A percentile compares a stretch with the other conserved stretches of the same genome.
Conservation (phyloP, 164 flowering plant species). For the Kingdonia uniflora region DNA sequence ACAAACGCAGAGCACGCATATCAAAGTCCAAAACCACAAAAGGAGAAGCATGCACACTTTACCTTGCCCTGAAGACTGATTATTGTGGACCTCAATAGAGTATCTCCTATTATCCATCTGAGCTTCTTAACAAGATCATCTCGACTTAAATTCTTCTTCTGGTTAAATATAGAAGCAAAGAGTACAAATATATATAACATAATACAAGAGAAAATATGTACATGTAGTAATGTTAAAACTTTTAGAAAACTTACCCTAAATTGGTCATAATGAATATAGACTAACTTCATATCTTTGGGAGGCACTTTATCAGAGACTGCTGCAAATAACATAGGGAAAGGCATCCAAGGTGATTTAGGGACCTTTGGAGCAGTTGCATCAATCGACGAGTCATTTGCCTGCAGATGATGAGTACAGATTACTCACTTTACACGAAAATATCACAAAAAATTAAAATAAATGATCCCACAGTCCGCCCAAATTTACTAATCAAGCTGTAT, state of each 20-base stretch:
- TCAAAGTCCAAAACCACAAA: not conserved
- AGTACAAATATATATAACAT: not conserved
- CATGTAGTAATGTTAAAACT: no score
- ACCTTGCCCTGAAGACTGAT: conserved; percentile 59
- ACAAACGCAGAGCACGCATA: no score
- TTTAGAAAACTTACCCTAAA: conserved; percentile 43
- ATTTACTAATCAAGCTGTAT: no score
- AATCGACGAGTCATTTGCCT: no score
- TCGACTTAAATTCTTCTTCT: conserved; percentile 48
- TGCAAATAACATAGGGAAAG: conserved; percentile 66
- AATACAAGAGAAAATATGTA: no score
- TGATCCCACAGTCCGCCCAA: no score
- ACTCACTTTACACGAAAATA: no score
- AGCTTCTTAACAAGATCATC: conserved; percentile 57
- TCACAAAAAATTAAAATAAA: no score
- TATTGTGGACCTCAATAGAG: conserved; percentile 55
- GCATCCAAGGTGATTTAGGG: conserved; percentile 93
- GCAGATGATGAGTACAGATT: no score
- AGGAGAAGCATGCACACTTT: not conserved
- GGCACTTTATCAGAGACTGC: conserved; percentile 53
- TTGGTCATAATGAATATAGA: conserved; percentile 31
- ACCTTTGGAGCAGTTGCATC: conserved; percentile 14
- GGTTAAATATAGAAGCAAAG: conserved; percentile 3
- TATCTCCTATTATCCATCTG: conserved; percentile 71
- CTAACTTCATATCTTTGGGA: conserved; percentile 34